phyloP scores from a whole-genome alignment of 164 flowering plant genomes.

The Taxillus chinensis region DNA sequence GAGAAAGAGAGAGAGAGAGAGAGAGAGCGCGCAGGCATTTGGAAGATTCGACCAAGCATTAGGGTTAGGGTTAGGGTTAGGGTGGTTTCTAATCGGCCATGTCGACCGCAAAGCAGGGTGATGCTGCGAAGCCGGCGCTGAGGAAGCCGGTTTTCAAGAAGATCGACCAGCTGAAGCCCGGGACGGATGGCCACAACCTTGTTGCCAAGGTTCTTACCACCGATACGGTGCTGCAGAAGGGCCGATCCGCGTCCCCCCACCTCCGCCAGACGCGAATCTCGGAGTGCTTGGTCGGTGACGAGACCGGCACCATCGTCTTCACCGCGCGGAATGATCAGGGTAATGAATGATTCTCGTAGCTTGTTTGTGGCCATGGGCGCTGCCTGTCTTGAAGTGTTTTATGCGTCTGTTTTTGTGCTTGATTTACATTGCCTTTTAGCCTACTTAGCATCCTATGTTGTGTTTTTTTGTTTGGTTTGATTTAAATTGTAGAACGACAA shows the following conservation, averaged over 20 bases:
- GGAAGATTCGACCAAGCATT: not conserved
- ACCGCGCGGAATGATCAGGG: conserved; percentile 6
- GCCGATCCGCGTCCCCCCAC: not conserved
- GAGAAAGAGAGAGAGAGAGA: not conserved
- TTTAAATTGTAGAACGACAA: too few relatives aligned
- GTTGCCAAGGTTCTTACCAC: not conserved
- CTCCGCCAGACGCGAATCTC: conserved; percentile 1
- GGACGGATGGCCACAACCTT: conserved; percentile 2
- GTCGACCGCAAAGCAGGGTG: not conserved
- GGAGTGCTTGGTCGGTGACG: conserved; percentile 2
- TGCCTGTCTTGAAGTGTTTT: not conserved
- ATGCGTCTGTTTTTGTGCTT: not conserved
- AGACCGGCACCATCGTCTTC: conserved; percentile 2
- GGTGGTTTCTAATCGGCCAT: not conserved
- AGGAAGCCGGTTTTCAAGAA: conserved; percentile 3
- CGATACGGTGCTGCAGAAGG: conserved; percentile 1
- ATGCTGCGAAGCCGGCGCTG: not conserved
- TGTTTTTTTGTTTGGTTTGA: too few relatives aligned
- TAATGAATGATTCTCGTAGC: not conserved
- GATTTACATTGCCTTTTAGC: not conserved
- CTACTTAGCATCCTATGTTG: not conserved
- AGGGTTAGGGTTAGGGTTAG: not conserved
- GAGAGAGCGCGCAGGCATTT: not conserved
- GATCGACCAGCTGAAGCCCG: conserved; percentile 4
- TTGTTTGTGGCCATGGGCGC: too few relatives aligned